A percentile compares a stretch with the other conserved stretches of the same genome.
Conservation (phyloP, 2,329 filamentous ascomycete species). For the Hypoxylon sp. region DNA sequence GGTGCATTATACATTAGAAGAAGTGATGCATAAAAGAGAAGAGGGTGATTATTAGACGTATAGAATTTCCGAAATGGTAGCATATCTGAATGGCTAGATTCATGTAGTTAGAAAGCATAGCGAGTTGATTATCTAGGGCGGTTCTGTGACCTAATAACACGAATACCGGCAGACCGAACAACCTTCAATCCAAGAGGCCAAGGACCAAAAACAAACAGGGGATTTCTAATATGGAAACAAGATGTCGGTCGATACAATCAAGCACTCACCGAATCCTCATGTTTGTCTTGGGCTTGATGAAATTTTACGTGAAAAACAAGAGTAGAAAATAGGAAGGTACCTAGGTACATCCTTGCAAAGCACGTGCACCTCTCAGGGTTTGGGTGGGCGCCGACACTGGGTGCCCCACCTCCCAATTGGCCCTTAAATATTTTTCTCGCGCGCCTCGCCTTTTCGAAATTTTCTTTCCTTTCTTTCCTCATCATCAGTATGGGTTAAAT, state of each 20-base stretch:
- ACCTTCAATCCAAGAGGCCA: neutral
- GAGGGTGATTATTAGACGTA: conserved; percentile 5
- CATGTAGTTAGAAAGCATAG: neutral
- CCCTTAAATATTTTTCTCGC: conserved; percentile 41
- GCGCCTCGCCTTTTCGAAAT: conserved; percentile 22
- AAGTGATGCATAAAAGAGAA: conserved; percentile 8
- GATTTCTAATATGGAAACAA: neutral
- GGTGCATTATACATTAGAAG: neutral
- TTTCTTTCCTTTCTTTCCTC: conserved; percentile 50
- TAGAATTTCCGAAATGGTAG: neutral
- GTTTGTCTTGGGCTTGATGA: too few species aligned
- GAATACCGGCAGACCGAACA: neutral
- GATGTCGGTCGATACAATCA: neutral
- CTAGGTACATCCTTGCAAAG: conserved; percentile 1
- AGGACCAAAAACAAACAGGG: neutral
- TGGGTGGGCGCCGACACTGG: conserved; percentile 14
- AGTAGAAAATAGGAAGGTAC: conserved; percentile 8
- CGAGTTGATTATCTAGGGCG: neutral
- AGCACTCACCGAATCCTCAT: neutral
- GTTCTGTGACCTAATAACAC: neutral
- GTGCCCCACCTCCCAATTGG: conserved; percentile 26
- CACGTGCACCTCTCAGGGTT: conserved; percentile 9
- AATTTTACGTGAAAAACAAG: too few species aligned
- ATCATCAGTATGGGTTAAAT: conserved; percentile 58
- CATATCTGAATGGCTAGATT: neutral